These are phyloP conservation scores for Termitomyces sp. DNA, from an alignment of 768 basidiomycete genomes.

Conservation along the genomic window DNA sequence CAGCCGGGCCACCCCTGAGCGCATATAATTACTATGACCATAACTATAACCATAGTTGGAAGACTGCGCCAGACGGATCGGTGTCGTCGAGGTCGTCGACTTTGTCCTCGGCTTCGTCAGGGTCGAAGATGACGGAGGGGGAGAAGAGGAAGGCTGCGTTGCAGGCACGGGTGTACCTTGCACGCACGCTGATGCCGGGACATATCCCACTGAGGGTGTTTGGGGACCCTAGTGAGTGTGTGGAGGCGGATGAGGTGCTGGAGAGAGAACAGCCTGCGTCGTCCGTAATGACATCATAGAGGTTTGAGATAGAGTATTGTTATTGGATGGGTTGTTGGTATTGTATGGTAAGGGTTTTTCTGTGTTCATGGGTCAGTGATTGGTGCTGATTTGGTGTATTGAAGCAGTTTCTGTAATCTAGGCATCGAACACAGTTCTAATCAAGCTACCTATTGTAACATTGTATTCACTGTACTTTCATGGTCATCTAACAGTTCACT, in stretches of 20 bases:
- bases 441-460: background rate
- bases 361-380: background rate
- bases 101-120: constrained; percentile 5
- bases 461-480: background rate
- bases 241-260: constrained; percentile 51
- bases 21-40: background rate
- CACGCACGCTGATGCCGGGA: constrained; percentile 53
- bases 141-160: constrained; percentile 56
- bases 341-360: background rate
- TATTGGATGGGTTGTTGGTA: background rate
- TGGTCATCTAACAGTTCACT: background rate
- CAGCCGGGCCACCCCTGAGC: background rate
- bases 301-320: background rate
- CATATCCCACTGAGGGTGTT: constrained; percentile 64
- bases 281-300: background rate
- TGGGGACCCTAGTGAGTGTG: constrained; percentile 63
- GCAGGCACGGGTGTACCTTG: constrained; percentile 61
- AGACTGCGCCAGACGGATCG: background rate
- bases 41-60: background rate
- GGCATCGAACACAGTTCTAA: background rate
- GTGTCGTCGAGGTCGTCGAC: constrained; percentile 9
- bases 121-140: constrained; percentile 34
- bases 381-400: background rate
- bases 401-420: background rate
- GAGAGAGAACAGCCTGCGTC: constrained; percentile 14